Conservation (phyloP, 2,329 filamentous ascomycete genomes). For the Zymoseptoria ardabiliae region DNA sequence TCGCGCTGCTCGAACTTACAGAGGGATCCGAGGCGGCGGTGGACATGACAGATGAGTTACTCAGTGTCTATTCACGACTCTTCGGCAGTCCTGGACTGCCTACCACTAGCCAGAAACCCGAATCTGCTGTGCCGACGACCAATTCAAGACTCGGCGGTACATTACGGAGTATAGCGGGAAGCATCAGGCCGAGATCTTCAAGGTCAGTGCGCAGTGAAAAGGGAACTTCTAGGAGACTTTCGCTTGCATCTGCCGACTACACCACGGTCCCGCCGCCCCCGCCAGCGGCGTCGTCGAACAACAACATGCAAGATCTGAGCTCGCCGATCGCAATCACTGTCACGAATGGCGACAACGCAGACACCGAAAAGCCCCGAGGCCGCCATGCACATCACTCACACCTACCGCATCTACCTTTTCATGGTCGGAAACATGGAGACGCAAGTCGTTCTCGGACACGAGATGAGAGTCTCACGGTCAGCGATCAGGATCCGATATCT, state of each 20-base stretch:
- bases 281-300: slow-evolving; percentile 11
- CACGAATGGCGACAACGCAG: slow-evolving; percentile 52
- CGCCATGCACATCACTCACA: slow-evolving; percentile 31
- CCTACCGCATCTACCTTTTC: slow-evolving; percentile 30
- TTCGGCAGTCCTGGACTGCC: slow-evolving; percentile 57
- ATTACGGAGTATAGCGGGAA: slow-evolving; percentile 54
- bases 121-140: slow-evolving; percentile 37
- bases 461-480: slow-evolving; percentile 9
- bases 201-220: slow-evolving; percentile 28
- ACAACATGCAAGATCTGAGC: slow-evolving; percentile 10
- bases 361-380: slow-evolving; percentile 30
- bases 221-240: slow-evolving; percentile 27
- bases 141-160: slow-evolving; percentile 27
- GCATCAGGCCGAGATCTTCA: slow-evolving; percentile 56
- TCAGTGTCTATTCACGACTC: slow-evolving; percentile 72
- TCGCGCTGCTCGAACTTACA: slow-evolving; percentile 72
- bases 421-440: slow-evolving; percentile 4
- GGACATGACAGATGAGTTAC: slow-evolving; percentile 76
- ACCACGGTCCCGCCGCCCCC: slow-evolving; percentile 13
- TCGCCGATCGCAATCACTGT: slow-evolving; percentile 64
- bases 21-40: slow-evolving; percentile 81
- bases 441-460: slow-evolving; percentile 1
- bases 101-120: slow-evolving; percentile 32
- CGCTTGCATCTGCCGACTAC: slow-evolving; percentile 14
- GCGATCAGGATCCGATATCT: slow-evolving; percentile 8